phyloP scores from a whole-genome alignment of 2,329 filamentous ascomycete genomes.

The Xylaria hypoxylon region DNA sequence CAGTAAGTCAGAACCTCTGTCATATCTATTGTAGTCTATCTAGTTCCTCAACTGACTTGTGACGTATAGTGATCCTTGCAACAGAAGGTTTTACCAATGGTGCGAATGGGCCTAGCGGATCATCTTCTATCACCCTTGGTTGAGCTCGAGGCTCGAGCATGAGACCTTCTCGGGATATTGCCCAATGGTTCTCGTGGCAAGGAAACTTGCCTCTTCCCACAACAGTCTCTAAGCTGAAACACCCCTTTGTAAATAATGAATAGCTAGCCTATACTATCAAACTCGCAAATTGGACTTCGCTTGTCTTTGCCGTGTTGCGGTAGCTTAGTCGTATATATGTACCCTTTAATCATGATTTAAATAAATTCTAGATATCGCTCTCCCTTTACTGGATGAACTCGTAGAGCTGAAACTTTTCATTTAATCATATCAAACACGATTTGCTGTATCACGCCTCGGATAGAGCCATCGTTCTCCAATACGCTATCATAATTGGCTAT shows the following conservation, averaged over 20 bases:
- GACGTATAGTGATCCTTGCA: slow-evolving; percentile 44
- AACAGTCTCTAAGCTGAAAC: neutral
- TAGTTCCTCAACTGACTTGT: neutral
- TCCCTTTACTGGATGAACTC: neutral
- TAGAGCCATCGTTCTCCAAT: slow-evolving; percentile 17
- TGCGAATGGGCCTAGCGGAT: slow-evolving; percentile 42
- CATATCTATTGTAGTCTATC: neutral
- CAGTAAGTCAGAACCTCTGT: slow-evolving; percentile 43
- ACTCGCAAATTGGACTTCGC: neutral
- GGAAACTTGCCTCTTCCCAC: too few species aligned
- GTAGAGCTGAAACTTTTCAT: too few species aligned
- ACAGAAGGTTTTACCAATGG: slow-evolving; percentile 47
- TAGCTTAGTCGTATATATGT: neutral
- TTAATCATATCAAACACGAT: slow-evolving; percentile 15
- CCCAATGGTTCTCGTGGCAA: neutral
- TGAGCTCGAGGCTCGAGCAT: slow-evolving; percentile 19
- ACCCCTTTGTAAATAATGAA: neutral
- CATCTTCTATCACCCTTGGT: slow-evolving; percentile 41
- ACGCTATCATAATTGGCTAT: slow-evolving; percentile 10
- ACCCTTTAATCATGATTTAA: too few species aligned
- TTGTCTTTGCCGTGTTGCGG: neutral
- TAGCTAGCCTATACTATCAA: neutral
- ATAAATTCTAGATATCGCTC: too few species aligned
- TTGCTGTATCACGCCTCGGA: slow-evolving; percentile 9
- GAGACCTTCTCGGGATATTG: neutral